Base-by-base conservation (phyloP, 2,329 filamentous ascomycete genomes). In the Monilinia fructicola region DNA sequence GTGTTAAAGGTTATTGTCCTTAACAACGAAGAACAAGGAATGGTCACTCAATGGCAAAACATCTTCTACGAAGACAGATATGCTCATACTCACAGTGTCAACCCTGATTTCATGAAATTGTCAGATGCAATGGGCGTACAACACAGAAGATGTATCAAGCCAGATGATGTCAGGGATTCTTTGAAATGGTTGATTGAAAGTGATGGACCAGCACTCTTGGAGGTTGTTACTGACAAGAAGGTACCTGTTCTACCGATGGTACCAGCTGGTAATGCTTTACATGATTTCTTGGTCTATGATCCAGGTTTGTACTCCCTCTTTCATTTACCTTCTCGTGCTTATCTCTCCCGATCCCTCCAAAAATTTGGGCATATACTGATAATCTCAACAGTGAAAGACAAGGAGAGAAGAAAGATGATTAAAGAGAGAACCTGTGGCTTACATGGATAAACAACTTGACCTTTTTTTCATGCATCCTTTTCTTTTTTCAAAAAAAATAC, bases 41-140 rank as follows among this genome's bases (percentile, higher is more conserved):
- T 98, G 94, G 93, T 98, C 54, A 97, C 93, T 1, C 94, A 97
- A 81, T 98, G 94, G 94, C 94, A 98, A 80, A 93, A 92, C 74
- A 87, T 98, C 71, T 98, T 98, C 82, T 98, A 96, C 81, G 90
- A 97, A 78, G 93, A 97, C 77, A 88, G 94, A 73, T 98, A 88
- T 74, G 85, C 92, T 46, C 93, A 97, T 78, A 97, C 94, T 0
- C 94, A 98, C 78, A 93, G 97, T 81, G 84, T 87, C 77, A 98
- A 98, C 79, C 93, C 94, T n/a, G 88, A 97, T 78, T 98, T 98
- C 77, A 91, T 94, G 80, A 97, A 95, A 82, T 83, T 98, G 56
- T 87, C 92, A 44, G 91, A 97, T 71, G 89, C 94, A 28, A 98
- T 98, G 94, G 88, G 89, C 69, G 85, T 98, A 18, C 89, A 93